Conservation (phyloP, 176 grass and related monocot genomes). For the Aechmea fasciata region DNA sequence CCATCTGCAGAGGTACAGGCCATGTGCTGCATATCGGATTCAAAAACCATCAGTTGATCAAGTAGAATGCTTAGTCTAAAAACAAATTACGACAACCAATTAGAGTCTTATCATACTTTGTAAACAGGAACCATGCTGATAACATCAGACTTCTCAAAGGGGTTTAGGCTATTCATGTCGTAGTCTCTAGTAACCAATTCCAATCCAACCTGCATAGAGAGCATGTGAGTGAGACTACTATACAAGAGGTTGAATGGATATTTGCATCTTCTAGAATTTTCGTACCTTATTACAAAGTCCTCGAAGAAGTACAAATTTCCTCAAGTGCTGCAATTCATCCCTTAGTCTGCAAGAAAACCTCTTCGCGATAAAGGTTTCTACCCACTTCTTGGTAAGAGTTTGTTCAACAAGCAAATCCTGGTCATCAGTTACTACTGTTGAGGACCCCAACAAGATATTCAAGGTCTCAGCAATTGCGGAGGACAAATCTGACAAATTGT, state of each 20-base stretch:
- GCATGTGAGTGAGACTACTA: conserved; percentile 7
- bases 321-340: conserved; percentile 76
- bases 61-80: conserved; percentile 3
- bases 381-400: conserved; percentile 60
- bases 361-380: conserved; percentile 72
- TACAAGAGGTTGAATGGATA: not conserved
- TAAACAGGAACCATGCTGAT: conserved; percentile 84
- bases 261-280: conserved; percentile 5
- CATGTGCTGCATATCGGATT: conserved; percentile 54
- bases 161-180: conserved; percentile 82
- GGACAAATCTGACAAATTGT: conserved; percentile 56
- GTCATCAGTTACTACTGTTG: conserved; percentile 39
- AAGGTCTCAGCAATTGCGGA: conserved; percentile 73
- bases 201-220: conserved; percentile 71
- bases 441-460: conserved; percentile 76
- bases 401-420: conserved; percentile 33
- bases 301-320: conserved; percentile 83
- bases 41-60: not conserved
- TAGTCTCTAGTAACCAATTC: conserved; percentile 91
- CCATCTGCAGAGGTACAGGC: conserved; percentile 78
- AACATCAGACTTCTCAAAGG: conserved; percentile 93
- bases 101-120: conserved; percentile 53
- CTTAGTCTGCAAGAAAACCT: conserved; percentile 73
- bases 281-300: conserved; percentile 88
- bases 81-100: conserved; percentile 13